phyloP scores from a whole-genome alignment of 768 basidiomycete genomes.

The Tricholomella constricta region DNA sequence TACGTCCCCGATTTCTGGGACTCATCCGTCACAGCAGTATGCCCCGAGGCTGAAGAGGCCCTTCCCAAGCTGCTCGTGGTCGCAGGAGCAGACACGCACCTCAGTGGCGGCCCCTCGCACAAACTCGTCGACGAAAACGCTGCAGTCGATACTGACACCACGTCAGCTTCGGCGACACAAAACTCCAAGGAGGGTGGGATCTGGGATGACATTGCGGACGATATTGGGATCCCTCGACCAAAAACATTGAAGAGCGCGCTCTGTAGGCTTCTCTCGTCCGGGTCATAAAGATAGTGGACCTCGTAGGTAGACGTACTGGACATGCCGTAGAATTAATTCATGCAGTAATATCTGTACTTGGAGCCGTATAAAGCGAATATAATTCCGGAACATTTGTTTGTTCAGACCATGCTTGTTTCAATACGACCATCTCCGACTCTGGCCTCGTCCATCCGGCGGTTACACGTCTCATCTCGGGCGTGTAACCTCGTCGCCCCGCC shows the following conservation, averaged over 20 bases:
- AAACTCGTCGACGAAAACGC: conserved; percentile 29
- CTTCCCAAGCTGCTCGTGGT: conserved; percentile 49
- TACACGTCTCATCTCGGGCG: conserved; percentile 29
- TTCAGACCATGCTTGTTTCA: conserved; percentile 14
- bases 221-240: conserved; percentile 43
- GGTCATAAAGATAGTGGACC: too few relatives aligned
- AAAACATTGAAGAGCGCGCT: conserved; percentile 33
- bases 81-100: conserved; percentile 39
- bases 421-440: conserved; percentile 13
- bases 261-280: conserved; percentile 31
- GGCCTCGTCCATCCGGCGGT: conserved; percentile 7
- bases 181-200: conserved; percentile 32
- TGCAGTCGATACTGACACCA: conserved; percentile 17
- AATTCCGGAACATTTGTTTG: conserved; percentile 1
- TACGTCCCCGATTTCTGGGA: conserved; percentile 50
- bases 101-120: conserved; percentile 40
- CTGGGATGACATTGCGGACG: conserved; percentile 47
- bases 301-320: too few relatives aligned
- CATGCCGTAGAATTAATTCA: too few relatives aligned
- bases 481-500: conserved; percentile 63
- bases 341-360: background rate
- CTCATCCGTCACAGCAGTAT: conserved; percentile 27
- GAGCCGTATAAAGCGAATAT: background rate
- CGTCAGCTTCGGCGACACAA: conserved; percentile 8
- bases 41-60: conserved; percentile 22